A percentile compares a stretch with the other conserved stretches of the same genome.
These are phyloP conservation scores for Drechslerella dactyloides DNA, from an alignment of 2,329 filamentous ascomycete species.

Conservation along the genomic window DNA sequence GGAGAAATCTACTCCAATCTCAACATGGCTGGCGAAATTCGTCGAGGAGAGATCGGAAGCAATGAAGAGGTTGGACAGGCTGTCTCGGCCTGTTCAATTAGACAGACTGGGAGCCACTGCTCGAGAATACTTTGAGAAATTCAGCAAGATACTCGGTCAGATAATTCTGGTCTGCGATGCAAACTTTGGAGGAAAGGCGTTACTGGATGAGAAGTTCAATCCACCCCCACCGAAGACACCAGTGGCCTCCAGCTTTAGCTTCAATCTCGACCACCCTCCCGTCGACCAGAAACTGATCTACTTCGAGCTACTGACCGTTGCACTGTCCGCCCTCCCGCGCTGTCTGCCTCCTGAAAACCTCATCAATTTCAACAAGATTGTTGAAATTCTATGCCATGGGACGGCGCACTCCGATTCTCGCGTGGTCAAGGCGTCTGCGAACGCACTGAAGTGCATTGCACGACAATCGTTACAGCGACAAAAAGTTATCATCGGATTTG, in stretches of 20 bases:
- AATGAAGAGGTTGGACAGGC: constrained; percentile 58
- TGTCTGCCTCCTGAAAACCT: constrained; percentile 76
- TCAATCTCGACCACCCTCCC: constrained; percentile 79
- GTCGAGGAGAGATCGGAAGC: constrained; percentile 54
- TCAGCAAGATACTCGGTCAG: constrained; percentile 93
- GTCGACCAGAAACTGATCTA: constrained; percentile 90
- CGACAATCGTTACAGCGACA: constrained; percentile 84
- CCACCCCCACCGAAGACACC: constrained; percentile 89
- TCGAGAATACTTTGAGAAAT: constrained; percentile 83
- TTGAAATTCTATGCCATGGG: constrained; percentile 93
- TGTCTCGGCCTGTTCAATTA: constrained; percentile 70
- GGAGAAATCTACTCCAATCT: constrained; percentile 55
- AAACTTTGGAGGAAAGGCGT: constrained; percentile 93
- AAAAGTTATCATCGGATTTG: constrained; percentile 94
- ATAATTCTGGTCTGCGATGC: constrained; percentile 97
- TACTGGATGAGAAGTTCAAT: constrained; percentile 91
- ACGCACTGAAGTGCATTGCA: constrained; percentile 93
- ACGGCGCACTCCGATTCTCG: constrained; percentile 93
- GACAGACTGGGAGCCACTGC: constrained; percentile 74
- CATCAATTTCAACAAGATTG: constrained; percentile 89
- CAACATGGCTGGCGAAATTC: constrained; percentile 56
- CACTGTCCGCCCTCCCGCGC: constrained; percentile 91
- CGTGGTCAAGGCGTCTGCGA: constrained; percentile 88
- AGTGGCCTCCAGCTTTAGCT: constrained; percentile 91
- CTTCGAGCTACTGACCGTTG: constrained; percentile 93